Conservation (phyloP, 2,329 filamentous ascomycete genomes). For the Pseudocercospora fijiensis region DNA sequence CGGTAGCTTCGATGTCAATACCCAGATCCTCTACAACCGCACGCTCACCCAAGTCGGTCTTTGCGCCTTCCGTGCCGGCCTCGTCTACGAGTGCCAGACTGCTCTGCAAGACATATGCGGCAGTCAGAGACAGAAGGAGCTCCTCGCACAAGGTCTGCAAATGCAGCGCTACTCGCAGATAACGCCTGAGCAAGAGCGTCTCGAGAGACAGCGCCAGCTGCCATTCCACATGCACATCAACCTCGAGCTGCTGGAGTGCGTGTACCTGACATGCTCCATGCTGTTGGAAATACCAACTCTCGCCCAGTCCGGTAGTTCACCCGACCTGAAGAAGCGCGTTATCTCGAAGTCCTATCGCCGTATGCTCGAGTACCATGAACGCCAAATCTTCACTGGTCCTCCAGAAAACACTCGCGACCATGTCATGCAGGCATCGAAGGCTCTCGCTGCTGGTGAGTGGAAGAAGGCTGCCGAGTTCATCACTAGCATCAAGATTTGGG, state of each 20-base stretch:
- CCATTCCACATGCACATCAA: conserved; percentile 99
- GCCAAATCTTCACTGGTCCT: conserved; percentile 97
- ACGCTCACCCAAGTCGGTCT: conserved; percentile 97
- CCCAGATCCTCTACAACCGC: conserved; percentile 97
- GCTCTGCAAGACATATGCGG: conserved; percentile 98
- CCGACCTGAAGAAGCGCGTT: conserved; percentile 93
- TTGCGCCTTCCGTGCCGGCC: conserved; percentile 93
- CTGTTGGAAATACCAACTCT: conserved; percentile 95
- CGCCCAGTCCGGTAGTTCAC: conserved; percentile 93
- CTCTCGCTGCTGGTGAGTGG: conserved; percentile 95
- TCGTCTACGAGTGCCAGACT: conserved; percentile 96
- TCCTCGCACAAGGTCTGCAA: conserved; percentile 96
- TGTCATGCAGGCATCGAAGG: conserved; percentile 98
- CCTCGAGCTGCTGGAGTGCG: conserved; percentile 93
- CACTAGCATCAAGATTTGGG: conserved; percentile 99
- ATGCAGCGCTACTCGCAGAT: conserved; percentile 97
- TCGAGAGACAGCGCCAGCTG: conserved; percentile 94
- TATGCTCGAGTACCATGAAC: conserved; percentile 99
- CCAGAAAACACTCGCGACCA: conserved; percentile 99
- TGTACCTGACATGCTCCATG: conserved; percentile 99
- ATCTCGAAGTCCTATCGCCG: conserved; percentile 99
- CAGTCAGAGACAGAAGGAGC: conserved; percentile 94
- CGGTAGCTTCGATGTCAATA: conserved; percentile 91
- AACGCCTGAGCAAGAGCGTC: conserved; percentile 92
- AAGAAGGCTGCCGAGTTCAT: conserved; percentile 93